Percentiles rank a stretch among this genome's conserved stretches.
phyloP scores from a whole-genome alignment of 2,329 filamentous ascomycete species.

The Colletotrichum godetiae region DNA sequence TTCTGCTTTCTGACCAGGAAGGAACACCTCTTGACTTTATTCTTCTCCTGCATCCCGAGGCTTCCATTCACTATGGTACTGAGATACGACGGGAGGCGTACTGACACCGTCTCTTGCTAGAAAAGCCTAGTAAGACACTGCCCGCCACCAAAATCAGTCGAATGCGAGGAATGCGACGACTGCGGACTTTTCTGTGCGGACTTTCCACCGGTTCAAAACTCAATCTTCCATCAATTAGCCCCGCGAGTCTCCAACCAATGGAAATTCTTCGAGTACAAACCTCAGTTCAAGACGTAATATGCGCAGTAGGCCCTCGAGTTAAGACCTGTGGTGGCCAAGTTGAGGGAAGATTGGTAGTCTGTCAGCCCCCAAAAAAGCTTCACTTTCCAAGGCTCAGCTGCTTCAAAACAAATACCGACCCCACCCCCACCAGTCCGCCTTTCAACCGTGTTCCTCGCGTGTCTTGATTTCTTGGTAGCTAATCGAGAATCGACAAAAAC shows the following conservation, averaged over 20 bases:
- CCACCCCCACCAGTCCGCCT: neutral
- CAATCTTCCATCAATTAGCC: neutral
- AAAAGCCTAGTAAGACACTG: neutral
- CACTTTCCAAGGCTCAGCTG: neutral
- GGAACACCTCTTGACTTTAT: neutral
- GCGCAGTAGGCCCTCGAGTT: neutral
- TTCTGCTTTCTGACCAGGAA: neutral
- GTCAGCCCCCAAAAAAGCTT: neutral
- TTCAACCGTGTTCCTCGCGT: slow-evolving; percentile 1
- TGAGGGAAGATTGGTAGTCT: neutral
- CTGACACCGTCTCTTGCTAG: neutral
- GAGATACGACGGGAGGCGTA: neutral
- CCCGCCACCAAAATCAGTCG: neutral
- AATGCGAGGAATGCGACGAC: neutral
- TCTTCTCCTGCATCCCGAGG: neutral
- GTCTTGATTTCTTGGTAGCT: neutral
- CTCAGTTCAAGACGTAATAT: neutral
- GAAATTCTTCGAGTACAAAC: neutral
- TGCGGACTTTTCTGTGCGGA: neutral
- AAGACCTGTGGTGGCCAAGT: neutral
- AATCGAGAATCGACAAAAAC: neutral
- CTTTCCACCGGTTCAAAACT: neutral
- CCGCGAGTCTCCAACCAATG: neutral
- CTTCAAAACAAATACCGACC: neutral
- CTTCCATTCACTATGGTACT: neutral